phyloP scores from a whole-genome alignment of 2,329 filamentous ascomycete species.

The Curvularia verruculosa region DNA sequence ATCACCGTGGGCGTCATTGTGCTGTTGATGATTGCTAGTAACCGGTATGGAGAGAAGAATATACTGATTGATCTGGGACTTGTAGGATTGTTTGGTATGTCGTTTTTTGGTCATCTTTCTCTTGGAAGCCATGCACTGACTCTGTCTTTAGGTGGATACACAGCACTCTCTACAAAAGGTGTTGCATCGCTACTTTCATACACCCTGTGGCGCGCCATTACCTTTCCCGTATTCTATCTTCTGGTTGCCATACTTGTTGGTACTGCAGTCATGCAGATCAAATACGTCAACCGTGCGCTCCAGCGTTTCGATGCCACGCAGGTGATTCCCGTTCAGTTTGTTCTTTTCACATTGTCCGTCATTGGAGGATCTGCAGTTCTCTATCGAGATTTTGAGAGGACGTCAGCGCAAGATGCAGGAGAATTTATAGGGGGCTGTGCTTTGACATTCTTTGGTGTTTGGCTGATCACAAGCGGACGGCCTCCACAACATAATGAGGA shows the following conservation, averaged over 20 bases:
- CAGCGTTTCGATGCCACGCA: slow-evolving; percentile 96
- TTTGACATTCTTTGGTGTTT: slow-evolving; percentile 95
- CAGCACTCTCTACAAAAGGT: slow-evolving; percentile 94
- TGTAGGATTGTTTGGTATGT: slow-evolving; percentile 85
- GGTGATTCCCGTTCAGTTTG: slow-evolving; percentile 97
- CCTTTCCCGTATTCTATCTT: slow-evolving; percentile 89
- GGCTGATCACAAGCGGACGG: slow-evolving; percentile 89
- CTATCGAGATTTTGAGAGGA: slow-evolving; percentile 92
- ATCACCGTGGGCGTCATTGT: slow-evolving; percentile 77
- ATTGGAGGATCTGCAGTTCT: slow-evolving; percentile 92
- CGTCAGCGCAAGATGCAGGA: slow-evolving; percentile 71
- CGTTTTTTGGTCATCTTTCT: not conserved
- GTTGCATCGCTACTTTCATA: slow-evolving; percentile 94
- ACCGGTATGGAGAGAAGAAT: slow-evolving; percentile 79
- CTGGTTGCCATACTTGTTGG: slow-evolving; percentile 78
- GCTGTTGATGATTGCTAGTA: slow-evolving; percentile 80
- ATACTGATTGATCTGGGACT: slow-evolving; percentile 93
- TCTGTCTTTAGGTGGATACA: slow-evolving; percentile 75
- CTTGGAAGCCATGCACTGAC: slow-evolving; percentile 21
- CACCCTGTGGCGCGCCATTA: slow-evolving; percentile 84
- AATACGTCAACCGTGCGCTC: slow-evolving; percentile 88
- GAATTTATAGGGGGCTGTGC: slow-evolving; percentile 92
- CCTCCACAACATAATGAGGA: slow-evolving; percentile 55
- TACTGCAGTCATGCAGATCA: slow-evolving; percentile 95
- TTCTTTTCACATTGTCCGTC: slow-evolving; percentile 93